Percentiles rank a stretch among this genome's conserved stretches.
Conservation (phyloP, 805 yeast genomes). For the Yarrowia deformans region DNA sequence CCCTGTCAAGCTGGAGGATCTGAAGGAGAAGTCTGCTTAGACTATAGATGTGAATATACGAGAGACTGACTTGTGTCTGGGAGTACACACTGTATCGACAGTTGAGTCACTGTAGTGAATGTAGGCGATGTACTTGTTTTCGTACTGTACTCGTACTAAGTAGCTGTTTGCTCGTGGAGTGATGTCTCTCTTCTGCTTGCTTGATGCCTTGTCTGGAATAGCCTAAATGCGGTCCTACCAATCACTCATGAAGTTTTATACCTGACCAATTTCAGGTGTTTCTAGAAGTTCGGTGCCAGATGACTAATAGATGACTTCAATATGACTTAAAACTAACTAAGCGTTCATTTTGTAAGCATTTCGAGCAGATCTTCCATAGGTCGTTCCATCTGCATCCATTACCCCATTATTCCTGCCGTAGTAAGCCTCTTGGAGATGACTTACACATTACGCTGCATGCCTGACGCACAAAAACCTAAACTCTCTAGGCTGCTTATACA, state of each 20-base stretch:
- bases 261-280: background rate
- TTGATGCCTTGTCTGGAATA: background rate
- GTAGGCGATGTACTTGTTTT: too few relatives aligned
- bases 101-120: too few relatives aligned
- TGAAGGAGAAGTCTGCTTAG: conserved; percentile 19
- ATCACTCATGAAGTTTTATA: background rate
- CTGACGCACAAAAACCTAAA: background rate
- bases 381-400: conserved; percentile 8
- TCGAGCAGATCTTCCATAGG: background rate
- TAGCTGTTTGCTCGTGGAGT: background rate
- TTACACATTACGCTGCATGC: conserved; percentile 8
- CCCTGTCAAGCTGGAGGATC: conserved; percentile 41
- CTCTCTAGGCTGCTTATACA: background rate
- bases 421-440: conserved; percentile 25
- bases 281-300: background rate
- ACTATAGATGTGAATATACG: conserved; percentile 1
- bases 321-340: background rate
- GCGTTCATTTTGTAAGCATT: background rate
- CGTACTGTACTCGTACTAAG: too few relatives aligned
- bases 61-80: background rate
- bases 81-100: too few relatives aligned
- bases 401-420: conserved; percentile 7
- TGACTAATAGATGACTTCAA: background rate
- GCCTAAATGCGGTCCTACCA: background rate
- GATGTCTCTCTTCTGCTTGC: background rate